These are phyloP conservation scores for Cladochytrium replicatum DNA, from an alignment of 192 early-diverging fungal species.

Conservation along the genomic window DNA sequence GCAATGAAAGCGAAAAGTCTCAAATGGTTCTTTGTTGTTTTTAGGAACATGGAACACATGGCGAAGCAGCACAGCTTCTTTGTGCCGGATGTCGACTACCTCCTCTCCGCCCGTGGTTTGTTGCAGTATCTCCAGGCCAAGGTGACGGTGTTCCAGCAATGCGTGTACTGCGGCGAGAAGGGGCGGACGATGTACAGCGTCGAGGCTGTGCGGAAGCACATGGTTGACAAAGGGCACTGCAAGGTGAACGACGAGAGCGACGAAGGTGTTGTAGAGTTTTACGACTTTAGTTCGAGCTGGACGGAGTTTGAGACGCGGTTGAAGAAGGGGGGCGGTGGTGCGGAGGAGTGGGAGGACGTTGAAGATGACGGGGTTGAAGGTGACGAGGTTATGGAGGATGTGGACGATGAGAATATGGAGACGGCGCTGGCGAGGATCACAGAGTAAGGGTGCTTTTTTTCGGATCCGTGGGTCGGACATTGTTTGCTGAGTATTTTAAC, in stretches of 20 bases:
- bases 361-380: no score
- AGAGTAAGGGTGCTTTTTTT: no score
- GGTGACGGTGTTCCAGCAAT: constrained; percentile 88
- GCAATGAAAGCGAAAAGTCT: constrained; percentile 44
- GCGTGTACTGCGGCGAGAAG: constrained; percentile 89
- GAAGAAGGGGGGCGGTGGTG: no score
- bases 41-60: constrained; percentile 84
- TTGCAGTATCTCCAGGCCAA: constrained; percentile 90
- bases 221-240: constrained; percentile 92
- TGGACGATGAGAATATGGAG: constrained; percentile 30
- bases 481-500: no score
- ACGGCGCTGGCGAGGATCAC: constrained; percentile 20
- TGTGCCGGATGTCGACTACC: constrained; percentile 91
- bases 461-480: no score
- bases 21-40: background rate
- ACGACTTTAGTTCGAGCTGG: constrained; percentile 88
- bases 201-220: constrained; percentile 91
- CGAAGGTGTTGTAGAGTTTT: constrained; percentile 87
- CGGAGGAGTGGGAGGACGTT: constrained; percentile 30
- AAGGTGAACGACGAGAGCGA: constrained; percentile 94
- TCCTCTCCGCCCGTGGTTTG: constrained; percentile 79
- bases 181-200: constrained; percentile 68
- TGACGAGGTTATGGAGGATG: constrained; percentile 16
- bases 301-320: no score
- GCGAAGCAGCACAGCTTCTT: constrained; percentile 82